Conservation (phyloP, 2,329 filamentous ascomycete genomes). For the Aspergillus costaricaensis region DNA sequence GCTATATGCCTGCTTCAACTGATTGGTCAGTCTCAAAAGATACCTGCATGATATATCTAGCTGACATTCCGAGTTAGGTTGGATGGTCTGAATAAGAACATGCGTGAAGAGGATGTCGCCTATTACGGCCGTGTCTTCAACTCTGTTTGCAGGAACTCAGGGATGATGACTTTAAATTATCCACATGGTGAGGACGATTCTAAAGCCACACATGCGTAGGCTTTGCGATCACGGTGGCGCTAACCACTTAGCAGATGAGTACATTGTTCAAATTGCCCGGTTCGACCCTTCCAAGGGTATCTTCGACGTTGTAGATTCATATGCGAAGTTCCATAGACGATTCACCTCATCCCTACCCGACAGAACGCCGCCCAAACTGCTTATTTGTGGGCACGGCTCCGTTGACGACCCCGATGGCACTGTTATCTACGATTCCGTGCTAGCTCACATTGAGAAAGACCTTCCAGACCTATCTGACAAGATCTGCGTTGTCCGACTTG, state of each 20-base stretch:
- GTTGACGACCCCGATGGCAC: constrained; percentile 79
- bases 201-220: background rate
- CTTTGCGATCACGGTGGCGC: background rate
- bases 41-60: background rate
- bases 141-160: constrained; percentile 62
- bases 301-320: constrained; percentile 72
- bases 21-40: constrained; percentile 61
- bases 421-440: constrained; percentile 70
- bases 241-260: constrained; percentile 56
- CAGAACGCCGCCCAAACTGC: constrained; percentile 66
- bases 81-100: constrained; percentile 76
- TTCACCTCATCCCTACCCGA: constrained; percentile 53
- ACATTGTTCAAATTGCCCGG: constrained; percentile 77
- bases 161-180: constrained; percentile 42
- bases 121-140: constrained; percentile 77
- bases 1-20: constrained; percentile 76
- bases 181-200: constrained; percentile 34
- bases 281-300: constrained; percentile 86
- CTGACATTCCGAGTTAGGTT: constrained; percentile 50
- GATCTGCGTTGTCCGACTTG: constrained; percentile 74
- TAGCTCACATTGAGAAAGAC: constrained; percentile 64
- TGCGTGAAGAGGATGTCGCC: constrained; percentile 68
- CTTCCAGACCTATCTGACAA: constrained; percentile 65
- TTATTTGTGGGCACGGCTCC: constrained; percentile 76
- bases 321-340: constrained; percentile 68